Evolutionary conservation across 495 filamentous ascomycete species (phyloP), one percentile per base, ranked within the genome.

Genomic region (Aspergillus hancockii): DNA sequence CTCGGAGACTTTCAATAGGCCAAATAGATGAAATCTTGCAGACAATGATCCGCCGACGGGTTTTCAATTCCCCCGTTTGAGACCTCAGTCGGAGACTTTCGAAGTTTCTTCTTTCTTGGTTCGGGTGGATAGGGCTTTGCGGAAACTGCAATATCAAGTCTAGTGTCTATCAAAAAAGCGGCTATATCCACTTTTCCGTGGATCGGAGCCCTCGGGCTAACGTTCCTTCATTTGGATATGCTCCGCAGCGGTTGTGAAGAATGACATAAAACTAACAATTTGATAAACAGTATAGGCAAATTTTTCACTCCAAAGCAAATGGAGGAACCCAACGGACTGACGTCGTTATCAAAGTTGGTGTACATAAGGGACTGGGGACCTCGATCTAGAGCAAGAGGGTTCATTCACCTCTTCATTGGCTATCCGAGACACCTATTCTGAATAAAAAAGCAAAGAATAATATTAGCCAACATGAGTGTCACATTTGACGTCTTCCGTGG

Each of bases 401-500:
- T 10, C 10, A 14, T 14, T 36, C 13, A 14, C 34, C 34, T 36
- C 34, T 10, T 14, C 1, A 36, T 36, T 14, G 2, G 13, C 3
- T 36, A 5, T 36, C 13, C 34, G 8, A 36, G 34, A 36, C 12
- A 36, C 34, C 34, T 2, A 10, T 5, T 32, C 10, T 32, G 2
- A 36, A 36, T 3, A 36, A 14, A 36, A 3, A 36, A 36, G 8
- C 34, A 36, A 5, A 10, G 8, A 36, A 36, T 36, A 36, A 14
- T 9, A 10, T 2, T 36, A 36, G 34, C 34, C 41, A 45, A 14
- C n/a, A 45, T 45, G 41, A 45, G 18, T 19, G n/a, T 45, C 34
- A 54, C 52, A 54, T 81, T 80, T 67, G 83, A 77, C 40, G 76
- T 83, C 46, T 85, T 81, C 75, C 79, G 78, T 54, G 83, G 83